These are phyloP conservation scores for Sporodiniella umbellata DNA, from an alignment of 371 early-diverging fungal species.

Conservation along the genomic window DNA sequence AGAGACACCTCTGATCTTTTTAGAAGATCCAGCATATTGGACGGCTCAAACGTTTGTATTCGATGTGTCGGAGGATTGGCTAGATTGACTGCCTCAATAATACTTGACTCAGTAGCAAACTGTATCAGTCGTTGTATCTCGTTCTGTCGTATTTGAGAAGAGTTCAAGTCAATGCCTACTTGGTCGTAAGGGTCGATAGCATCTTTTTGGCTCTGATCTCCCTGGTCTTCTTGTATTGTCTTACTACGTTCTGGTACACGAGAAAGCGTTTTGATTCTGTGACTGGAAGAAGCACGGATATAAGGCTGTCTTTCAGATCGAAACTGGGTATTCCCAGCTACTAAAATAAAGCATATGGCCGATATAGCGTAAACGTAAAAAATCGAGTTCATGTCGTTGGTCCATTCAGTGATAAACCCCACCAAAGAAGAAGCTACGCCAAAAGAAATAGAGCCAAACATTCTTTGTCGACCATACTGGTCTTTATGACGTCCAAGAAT, in stretches of 20 bases:
- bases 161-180: constrained; percentile 24
- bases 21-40: constrained; percentile 38
- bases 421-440: constrained; percentile 48
- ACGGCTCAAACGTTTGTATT: constrained; percentile 25
- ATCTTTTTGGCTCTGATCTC: no score
- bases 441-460: constrained; percentile 53
- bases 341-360: constrained; percentile 40
- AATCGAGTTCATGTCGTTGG: constrained; percentile 47
- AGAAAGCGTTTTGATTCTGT: neutral
- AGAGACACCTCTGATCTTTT: constrained; percentile 34
- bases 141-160: constrained; percentile 37
- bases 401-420: constrained; percentile 46
- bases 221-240: no score
- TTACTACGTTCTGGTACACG: neutral
- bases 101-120: constrained; percentile 53
- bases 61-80: constrained; percentile 44
- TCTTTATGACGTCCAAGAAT: constrained; percentile 49
- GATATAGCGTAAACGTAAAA: constrained; percentile 48
- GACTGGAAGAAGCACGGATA: neutral
- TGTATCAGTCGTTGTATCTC: constrained; percentile 49
- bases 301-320: constrained; percentile 33
- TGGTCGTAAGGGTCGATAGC: constrained; percentile 29
- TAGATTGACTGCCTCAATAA: constrained; percentile 51
- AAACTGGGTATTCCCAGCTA: constrained; percentile 44
- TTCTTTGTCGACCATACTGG: constrained; percentile 50